Evolutionary conservation across 441 rosid genomes (phyloP), one percentile per base, ranked within the genome.

Genomic region (Adansonia rubrostipa): DNA sequence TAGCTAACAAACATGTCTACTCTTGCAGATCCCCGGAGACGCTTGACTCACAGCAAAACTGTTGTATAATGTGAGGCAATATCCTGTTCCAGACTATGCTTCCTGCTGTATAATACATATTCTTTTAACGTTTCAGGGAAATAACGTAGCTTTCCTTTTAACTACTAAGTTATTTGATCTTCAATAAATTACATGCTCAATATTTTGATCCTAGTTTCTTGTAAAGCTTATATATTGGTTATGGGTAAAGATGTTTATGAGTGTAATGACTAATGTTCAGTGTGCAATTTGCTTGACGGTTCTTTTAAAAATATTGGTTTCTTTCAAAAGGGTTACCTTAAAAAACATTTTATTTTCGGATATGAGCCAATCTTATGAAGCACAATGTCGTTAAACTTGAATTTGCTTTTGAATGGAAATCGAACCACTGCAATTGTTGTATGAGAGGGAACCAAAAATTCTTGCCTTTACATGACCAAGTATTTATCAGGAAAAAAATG

Each of bases 1-100:
- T 66, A 48, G 60, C 84, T 87, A 73, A 87, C 14, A 44, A 75
- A 42, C 57, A 14, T 67, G 6, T 79, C 6, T 33, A 24, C 69
- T 83, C 15, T 64, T 79, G 84, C 93, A 93, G 98, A 85, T 87
- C 98, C 74, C 93, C 98, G 0, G 97, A 92, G 73, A 91, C 89
- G 96, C 88, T 89, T 0, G 96, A 87, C 64, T 83, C 92, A 76
- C 97, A 95, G 85, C 75, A 84, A 20, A 91, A 89, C 82, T 96
- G 98, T 79, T 82, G 91, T 85, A 85, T 92, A 81, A 92, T 94
- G 97, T 96, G 92, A 93, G 42, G 75, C 75, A 58, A 71, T 48
- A 17, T 57, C 69, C 54, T 36, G 40, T 65, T 9, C 17, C 54
- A 28, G 75, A 74, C 33, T 36, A 5, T 36, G 53, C 74, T 64